Evolutionary conservation across 1,284 basidiomycete species (phyloP).

Genomic region (Xanthoconium separans): DNA sequence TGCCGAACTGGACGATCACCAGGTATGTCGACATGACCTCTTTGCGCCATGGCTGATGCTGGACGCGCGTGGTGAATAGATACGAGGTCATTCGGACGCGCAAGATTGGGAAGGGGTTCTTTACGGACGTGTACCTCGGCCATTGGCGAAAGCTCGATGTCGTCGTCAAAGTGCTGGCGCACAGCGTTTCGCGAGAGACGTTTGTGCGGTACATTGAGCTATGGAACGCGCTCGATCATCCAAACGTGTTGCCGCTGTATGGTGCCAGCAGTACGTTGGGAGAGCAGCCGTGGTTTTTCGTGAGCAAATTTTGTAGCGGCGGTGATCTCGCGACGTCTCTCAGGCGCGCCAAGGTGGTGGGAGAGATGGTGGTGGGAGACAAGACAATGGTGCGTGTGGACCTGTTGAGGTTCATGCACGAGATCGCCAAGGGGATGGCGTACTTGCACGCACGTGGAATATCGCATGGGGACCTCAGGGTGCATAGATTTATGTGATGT

Average conservation of each 20-base stretch:
- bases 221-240: constrained; percentile 53
- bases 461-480: constrained; percentile 75
- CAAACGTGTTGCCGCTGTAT: constrained; percentile 53
- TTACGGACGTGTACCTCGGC: constrained; percentile 69
- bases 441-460: constrained; percentile 67
- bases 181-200: constrained; percentile 45
- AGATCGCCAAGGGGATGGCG: constrained; percentile 75
- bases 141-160: constrained; percentile 60
- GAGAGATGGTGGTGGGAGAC: background rate
- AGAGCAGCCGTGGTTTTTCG: constrained; percentile 67
- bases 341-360: constrained; percentile 18
- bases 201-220: constrained; percentile 52
- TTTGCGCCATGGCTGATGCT: background rate
- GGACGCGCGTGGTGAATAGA: constrained; percentile 22
- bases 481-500: constrained; percentile 2
- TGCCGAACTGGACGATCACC: constrained; percentile 77
- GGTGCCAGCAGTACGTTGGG: constrained; percentile 60
- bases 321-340: constrained; percentile 40
- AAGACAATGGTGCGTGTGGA: constrained; percentile 35
- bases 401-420: constrained; percentile 58
- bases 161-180: constrained; percentile 56
- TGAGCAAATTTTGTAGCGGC: constrained; percentile 62
- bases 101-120: constrained; percentile 66
- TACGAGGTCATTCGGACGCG: constrained; percentile 64
- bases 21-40: constrained; percentile 30